phyloP scores from a whole-genome alignment of 2,329 filamentous ascomycete genomes.

The Stachybotrys chlorohalonatus region DNA sequence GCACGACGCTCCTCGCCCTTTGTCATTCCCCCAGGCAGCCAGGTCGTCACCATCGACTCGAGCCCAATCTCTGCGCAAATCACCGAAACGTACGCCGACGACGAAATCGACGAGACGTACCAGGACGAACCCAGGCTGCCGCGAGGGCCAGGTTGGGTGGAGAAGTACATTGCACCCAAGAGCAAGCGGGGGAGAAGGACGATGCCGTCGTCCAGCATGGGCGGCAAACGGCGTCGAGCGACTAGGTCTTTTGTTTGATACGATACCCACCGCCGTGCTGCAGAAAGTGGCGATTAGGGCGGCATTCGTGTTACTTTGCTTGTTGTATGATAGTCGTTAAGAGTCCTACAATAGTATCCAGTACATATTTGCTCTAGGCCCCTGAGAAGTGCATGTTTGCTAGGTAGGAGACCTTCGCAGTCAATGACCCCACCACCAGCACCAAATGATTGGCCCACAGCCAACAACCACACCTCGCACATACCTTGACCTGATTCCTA shows the following conservation, averaged over 20 bases:
- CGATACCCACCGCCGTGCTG: too few species aligned
- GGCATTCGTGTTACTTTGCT: too few species aligned
- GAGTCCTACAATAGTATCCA: too few species aligned
- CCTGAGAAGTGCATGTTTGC: too few species aligned
- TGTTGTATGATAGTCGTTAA: too few species aligned
- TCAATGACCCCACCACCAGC: not conserved
- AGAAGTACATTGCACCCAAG: constrained; percentile 7
- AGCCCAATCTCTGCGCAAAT: constrained; percentile 11
- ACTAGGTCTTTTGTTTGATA: not conserved
- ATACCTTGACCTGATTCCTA: not conserved
- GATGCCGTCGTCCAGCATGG: constrained; percentile 3
- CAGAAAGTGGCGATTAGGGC: too few species aligned
- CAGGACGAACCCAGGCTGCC: constrained; percentile 7
- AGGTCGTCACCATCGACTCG: constrained; percentile 21
- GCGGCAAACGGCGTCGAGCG: not conserved
- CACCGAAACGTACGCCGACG: constrained; percentile 10
- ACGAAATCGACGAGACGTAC: constrained; percentile 13
- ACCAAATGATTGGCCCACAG: not conserved
- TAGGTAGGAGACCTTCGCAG: too few species aligned
- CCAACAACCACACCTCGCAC: not conserved
- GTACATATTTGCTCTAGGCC: too few species aligned
- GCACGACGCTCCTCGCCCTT: constrained; percentile 12
- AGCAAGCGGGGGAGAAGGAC: constrained; percentile 7
- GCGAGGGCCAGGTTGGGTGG: constrained; percentile 9
- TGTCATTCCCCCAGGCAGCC: constrained; percentile 17